A percentile compares a stretch with the other conserved stretches of the same genome.
phyloP scores from a whole-genome alignment of 108 stramenopile species.

The Epipyxis sp. region DNA sequence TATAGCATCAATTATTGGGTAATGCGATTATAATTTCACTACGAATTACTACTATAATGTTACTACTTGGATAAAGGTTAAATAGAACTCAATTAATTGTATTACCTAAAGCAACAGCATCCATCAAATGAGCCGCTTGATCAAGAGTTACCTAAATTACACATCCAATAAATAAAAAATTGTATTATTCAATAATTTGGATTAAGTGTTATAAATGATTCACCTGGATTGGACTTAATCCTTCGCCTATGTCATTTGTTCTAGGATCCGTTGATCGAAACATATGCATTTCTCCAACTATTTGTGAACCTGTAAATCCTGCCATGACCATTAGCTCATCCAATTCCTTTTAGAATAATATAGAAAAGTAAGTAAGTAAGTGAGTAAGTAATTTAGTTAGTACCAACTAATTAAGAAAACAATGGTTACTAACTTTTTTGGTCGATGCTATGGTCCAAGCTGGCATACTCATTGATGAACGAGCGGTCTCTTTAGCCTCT shows the following conservation, averaged over 20 bases:
- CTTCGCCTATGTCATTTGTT: constrained; percentile 11
- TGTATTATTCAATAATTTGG: too few relatives aligned
- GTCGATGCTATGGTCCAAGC: background rate
- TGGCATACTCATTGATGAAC: background rate
- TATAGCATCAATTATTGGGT: too few relatives aligned
- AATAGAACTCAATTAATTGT: too few relatives aligned
- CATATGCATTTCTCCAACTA: constrained; percentile 1
- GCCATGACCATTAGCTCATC: background rate
- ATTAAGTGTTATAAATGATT: too few relatives aligned
- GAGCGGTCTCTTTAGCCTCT: constrained; percentile 9
- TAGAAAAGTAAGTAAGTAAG: background rate
- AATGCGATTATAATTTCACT: too few relatives aligned
- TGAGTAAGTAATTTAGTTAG: too few relatives aligned
- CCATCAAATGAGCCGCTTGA: constrained; percentile 22
- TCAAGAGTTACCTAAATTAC: background rate
- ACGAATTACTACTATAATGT: too few relatives aligned
- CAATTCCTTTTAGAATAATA: background rate
- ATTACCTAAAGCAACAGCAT: constrained; percentile 21
- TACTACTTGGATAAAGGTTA: too few relatives aligned
- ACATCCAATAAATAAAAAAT: too few relatives aligned
- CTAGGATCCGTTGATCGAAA: constrained; percentile 2
- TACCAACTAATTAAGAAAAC: too few relatives aligned
- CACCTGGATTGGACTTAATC: background rate
- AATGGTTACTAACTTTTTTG: background rate
- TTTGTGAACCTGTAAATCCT: background rate